Conservation (phyloP, 2,329 filamentous ascomycete species). For the Colletotrichum nymphaeae region DNA sequence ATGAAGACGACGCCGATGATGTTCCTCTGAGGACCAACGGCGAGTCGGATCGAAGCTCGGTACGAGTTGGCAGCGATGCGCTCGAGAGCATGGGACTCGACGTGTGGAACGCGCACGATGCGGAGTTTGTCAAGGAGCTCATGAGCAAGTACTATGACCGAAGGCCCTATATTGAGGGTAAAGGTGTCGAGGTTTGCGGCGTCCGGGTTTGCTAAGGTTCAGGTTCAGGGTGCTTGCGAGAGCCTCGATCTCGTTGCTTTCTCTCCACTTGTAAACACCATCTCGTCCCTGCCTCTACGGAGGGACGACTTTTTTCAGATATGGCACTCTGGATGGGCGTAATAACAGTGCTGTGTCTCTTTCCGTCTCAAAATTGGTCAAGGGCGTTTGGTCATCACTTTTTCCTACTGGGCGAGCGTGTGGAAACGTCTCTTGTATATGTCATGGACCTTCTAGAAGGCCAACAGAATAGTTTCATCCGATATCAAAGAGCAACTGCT, state of each 20-base stretch:
- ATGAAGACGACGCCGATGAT: constrained; percentile 45
- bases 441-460: background rate
- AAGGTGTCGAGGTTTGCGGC: constrained; percentile 80
- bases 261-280: background rate
- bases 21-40: constrained; percentile 39
- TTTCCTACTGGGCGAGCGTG: background rate
- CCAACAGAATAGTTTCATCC: background rate
- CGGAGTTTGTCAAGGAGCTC: constrained; percentile 74
- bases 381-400: constrained; percentile 5
- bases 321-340: background rate
- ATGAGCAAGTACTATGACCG: constrained; percentile 74
- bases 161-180: constrained; percentile 71
- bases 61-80: constrained; percentile 72
- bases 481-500: background rate
- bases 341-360: background rate
- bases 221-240: background rate
- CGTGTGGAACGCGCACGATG: constrained; percentile 78
- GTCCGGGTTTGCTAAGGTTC: constrained; percentile 71
- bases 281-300: background rate
- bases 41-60: constrained; percentile 45
- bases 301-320: background rate
- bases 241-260: background rate
- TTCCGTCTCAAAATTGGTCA: background rate
- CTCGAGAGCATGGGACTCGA: constrained; percentile 81
- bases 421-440: background rate